These are phyloP conservation scores for Lepiota venenata DNA, from an alignment of 768 basidiomycete genomes.

Conservation along the genomic window DNA sequence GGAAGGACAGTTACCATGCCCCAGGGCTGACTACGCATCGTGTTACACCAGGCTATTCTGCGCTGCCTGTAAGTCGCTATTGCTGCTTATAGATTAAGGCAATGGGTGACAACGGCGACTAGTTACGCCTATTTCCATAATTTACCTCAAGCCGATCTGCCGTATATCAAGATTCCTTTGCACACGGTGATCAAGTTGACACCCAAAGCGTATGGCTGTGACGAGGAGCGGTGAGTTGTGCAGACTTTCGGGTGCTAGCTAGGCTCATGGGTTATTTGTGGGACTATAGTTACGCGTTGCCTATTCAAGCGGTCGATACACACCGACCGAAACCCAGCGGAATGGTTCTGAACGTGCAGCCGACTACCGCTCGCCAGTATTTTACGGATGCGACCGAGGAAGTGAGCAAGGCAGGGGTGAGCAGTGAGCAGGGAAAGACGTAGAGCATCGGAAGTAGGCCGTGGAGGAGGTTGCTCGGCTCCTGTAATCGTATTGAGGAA, in stretches of 20 bases:
- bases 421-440: not conserved
- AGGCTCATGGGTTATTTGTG: conserved; percentile 2
- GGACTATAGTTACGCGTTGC: conserved; percentile 68
- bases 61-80: conserved; percentile 62
- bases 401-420: not conserved
- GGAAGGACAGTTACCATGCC: not conserved
- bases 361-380: conserved; percentile 41
- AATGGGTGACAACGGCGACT: conserved; percentile 16
- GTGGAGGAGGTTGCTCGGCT: too few relatives aligned
- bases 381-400: conserved; percentile 24
- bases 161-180: conserved; percentile 95
- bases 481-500: conserved; percentile 1
- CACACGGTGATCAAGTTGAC: conserved; percentile 99
- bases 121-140: conserved; percentile 98
- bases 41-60: conserved; percentile 56
- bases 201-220: conserved; percentile 97
- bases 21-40: not conserved
- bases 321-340: conserved; percentile 66
- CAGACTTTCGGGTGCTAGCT: not conserved
- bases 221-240: conserved; percentile 77
- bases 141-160: conserved; percentile 87
- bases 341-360: conserved; percentile 28
- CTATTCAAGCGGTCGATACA: conserved; percentile 92
- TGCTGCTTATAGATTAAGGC: not conserved
- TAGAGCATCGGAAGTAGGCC: not conserved